Evolutionary conservation across 2,329 filamentous ascomycete genomes (phyloP), one percentile per base, ranked within the genome.

Genomic region (Knoxdaviesia capensis): DNA sequence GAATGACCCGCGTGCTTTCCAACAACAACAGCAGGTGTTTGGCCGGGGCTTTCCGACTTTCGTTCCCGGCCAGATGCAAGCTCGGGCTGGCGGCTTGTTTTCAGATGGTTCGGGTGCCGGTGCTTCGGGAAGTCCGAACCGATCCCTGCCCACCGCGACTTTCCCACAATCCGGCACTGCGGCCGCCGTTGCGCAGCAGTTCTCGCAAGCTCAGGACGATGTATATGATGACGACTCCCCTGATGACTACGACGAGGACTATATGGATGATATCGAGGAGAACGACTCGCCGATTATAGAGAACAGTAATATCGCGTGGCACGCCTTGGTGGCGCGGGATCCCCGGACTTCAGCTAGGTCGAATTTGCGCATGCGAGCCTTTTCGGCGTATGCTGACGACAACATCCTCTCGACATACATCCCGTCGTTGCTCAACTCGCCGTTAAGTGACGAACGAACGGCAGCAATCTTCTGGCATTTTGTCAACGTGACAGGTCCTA

Each of bases 401-500:
- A 60, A 67, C 43, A 62, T 68, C 32, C 63, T 86, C 38, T 67
- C 74, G 9, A 74, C 70, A 3, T 86, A 87, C 50, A 66, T 68
- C 36, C 78, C 80, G 5, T 73, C 74, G 1, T 68, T 74, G 4
- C 60, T 68, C 28, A 73, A 72, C 32, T 79, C 78, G 35, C 87
- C 90, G 32, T 62, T 94, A 31, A 82, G 77, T 49, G 85, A 94
- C 48, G 71, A 75, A 3, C 77, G 80, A 48, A 88, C 84, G 7
- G 79, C 84, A 9, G 71, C 78, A 31, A 77, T 94, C 6, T 96
- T 96, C 56, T 80, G 80, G 56, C 86, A 96, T 58, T 96, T 94
- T 56, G 76, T 96, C 39, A 80, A 85, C 49, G 80, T 90, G 6
- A 93, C 86, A 2, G 87, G 80, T 0, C 83, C 86, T 1, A 81